Percentiles rank a stretch among this genome's conserved stretches.
phyloP scores from a whole-genome alignment of 73 alveolate genomes.

The Paramecium caudatum region DNA sequence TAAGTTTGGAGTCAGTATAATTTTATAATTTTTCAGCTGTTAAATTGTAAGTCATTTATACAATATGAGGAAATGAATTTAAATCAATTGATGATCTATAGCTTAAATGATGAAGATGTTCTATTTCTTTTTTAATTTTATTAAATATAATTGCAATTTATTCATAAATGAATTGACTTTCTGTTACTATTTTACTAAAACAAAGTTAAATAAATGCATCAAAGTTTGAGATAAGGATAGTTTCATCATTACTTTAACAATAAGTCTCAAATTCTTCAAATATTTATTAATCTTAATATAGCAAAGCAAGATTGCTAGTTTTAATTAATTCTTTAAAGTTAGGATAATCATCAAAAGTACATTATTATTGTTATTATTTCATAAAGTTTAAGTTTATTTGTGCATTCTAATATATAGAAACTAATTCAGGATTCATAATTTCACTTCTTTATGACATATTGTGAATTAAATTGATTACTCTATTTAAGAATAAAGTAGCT shows the following conservation, averaged over 20 bases:
- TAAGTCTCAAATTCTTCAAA: neutral
- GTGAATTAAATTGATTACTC: conserved; percentile 1
- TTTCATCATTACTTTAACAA: conserved; percentile 2
- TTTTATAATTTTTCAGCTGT: conserved; percentile 9
- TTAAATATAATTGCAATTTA: neutral
- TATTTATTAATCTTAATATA: neutral
- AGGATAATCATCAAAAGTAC: conserved; percentile 31
- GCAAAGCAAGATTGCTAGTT: neutral
- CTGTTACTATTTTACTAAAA: neutral
- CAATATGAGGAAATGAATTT: conserved; percentile 1
- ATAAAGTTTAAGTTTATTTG: neutral
- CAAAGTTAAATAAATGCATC: conserved; percentile 21
- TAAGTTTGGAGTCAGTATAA: conserved; percentile 17
- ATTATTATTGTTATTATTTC: neutral
- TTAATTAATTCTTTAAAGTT: neutral
- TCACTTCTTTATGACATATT: conserved; percentile 41
- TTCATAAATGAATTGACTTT: conserved; percentile 43
- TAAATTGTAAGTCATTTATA: conserved; percentile 7
- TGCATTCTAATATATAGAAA: neutral
- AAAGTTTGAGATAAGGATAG: neutral
- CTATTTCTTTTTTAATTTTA: neutral
- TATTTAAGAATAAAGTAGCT: neutral
- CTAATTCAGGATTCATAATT: neutral
- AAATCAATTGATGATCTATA: neutral
- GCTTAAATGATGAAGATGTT: neutral